Conservation (phyloP, 805 yeast genomes). For the Citeromyces matritensis region DNA sequence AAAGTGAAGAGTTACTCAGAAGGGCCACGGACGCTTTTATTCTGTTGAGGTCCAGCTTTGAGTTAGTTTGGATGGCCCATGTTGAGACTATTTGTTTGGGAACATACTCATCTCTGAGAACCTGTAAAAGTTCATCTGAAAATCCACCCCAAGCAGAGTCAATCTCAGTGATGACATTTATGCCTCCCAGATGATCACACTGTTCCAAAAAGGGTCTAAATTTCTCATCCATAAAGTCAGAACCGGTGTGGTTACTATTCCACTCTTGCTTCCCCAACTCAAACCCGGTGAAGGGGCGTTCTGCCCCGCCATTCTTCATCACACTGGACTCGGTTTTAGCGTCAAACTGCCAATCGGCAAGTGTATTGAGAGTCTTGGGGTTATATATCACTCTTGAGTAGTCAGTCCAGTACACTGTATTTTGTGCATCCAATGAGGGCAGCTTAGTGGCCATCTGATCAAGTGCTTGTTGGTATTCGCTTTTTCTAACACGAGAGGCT, state of each 20-base stretch:
- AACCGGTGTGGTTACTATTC: constrained; percentile 15
- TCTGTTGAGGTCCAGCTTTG: no score
- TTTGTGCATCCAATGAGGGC: constrained; percentile 19
- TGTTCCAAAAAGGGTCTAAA: constrained; percentile 56
- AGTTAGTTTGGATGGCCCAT: no score
- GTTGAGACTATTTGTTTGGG: no score
- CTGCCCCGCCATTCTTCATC: constrained; percentile 8
- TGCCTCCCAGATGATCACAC: constrained; percentile 61
- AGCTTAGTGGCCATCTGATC: constrained; percentile 26
- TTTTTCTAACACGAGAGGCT: constrained; percentile 24
- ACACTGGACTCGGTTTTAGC: constrained; percentile 14
- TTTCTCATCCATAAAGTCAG: constrained; percentile 39
- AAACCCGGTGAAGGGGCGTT: constrained; percentile 26
- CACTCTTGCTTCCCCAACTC: constrained; percentile 52
- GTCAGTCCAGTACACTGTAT: constrained; percentile 67
- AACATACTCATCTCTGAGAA: constrained; percentile 56
- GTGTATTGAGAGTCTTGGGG: constrained; percentile 39
- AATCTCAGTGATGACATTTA: constrained; percentile 53
- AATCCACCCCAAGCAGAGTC: constrained; percentile 85
- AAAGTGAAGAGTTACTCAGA: constrained; percentile 31
- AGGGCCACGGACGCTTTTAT: constrained; percentile 29
- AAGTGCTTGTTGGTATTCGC: constrained; percentile 48
- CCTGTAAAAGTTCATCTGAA: constrained; percentile 30
- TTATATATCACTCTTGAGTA: constrained; percentile 52
- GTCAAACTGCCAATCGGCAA: constrained; percentile 47